Conservation (phyloP, 352 stramenopile genomes). For the Phytophthora citrophthora region DNA sequence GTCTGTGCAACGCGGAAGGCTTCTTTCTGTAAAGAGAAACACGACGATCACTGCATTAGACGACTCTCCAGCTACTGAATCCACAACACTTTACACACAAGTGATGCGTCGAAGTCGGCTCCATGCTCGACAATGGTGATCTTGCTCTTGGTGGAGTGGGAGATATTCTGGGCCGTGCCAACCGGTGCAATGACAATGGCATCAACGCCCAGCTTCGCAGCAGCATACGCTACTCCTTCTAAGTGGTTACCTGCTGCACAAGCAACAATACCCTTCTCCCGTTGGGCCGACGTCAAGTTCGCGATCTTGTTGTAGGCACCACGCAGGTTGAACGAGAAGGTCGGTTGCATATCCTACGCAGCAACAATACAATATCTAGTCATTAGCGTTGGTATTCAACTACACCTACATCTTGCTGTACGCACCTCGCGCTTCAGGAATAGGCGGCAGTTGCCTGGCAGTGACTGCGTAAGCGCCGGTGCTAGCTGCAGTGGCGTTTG, state of each 20-base stretch:
- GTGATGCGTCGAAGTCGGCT: conserved; percentile 96
- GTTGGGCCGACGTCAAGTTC: conserved; percentile 84
- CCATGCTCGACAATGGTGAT: conserved; percentile 96
- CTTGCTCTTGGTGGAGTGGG: conserved; percentile 59
- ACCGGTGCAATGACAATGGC: conserved; percentile 97
- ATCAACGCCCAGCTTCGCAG: conserved; percentile 92
- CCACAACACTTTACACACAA: conserved; percentile 36
- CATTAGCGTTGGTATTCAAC: background rate
- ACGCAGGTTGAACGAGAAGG: conserved; percentile 98
- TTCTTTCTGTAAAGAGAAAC: conserved; percentile 65
- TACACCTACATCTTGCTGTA: background rate
- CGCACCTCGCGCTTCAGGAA: conserved; percentile 93
- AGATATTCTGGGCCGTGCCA: conserved; percentile 93
- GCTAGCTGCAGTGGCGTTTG: conserved; percentile 76
- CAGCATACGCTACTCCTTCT: conserved; percentile 96
- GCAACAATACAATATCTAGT: conserved; percentile 2
- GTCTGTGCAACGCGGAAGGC: conserved; percentile 91
- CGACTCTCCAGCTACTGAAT: background rate
- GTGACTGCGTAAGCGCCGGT: conserved; percentile 55
- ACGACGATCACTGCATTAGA: conserved; percentile 1
- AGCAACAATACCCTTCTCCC: conserved; percentile 82
- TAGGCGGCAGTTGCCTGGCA: conserved; percentile 72
- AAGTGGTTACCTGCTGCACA: conserved; percentile 95
- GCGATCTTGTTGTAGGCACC: conserved; percentile 99
- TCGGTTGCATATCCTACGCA: conserved; percentile 94